These are phyloP conservation scores for Russula foetens DNA, from an alignment of 768 basidiomycete species.

Conservation along the genomic window DNA sequence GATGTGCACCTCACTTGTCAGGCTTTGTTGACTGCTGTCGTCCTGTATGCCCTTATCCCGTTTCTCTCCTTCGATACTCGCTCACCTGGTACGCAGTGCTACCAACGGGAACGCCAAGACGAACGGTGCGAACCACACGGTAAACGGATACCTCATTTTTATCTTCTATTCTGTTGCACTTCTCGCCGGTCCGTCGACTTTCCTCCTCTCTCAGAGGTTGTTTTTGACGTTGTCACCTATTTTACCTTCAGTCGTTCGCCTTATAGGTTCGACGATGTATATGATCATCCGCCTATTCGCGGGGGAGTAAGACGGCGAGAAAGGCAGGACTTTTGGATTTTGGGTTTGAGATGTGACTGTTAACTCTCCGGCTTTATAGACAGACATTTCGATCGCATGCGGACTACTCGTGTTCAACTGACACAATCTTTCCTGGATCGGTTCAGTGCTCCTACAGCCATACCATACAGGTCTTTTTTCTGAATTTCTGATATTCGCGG, in stretches of 20 bases:
- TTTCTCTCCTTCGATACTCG: background rate
- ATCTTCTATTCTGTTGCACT: slow-evolving; percentile 83
- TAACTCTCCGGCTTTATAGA: too few species aligned
- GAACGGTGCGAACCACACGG: slow-evolving; percentile 41
- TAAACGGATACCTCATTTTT: slow-evolving; percentile 85
- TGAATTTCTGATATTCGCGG: too few species aligned
- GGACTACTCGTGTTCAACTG: too few species aligned
- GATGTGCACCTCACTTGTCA: slow-evolving; percentile 20
- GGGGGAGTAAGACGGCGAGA: slow-evolving; percentile 51
- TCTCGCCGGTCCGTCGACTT: slow-evolving; percentile 62
- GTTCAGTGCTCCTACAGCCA: too few species aligned
- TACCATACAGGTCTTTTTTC: too few species aligned
- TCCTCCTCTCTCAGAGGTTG: background rate
- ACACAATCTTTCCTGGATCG: too few species aligned
- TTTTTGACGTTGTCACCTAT: background rate
- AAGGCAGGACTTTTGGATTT: too few species aligned
- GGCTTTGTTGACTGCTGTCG: slow-evolving; percentile 65
- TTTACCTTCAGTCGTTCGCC: slow-evolving; percentile 65
- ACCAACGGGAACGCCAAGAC: slow-evolving; percentile 44
- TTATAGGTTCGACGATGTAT: slow-evolving; percentile 73
- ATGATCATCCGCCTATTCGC: slow-evolving; percentile 83
- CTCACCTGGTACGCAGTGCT: slow-evolving; percentile 25
- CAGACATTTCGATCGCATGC: too few species aligned
- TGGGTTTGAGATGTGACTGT: too few species aligned
- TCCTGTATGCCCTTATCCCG: slow-evolving; percentile 44